Evolutionary conservation across 208 protist species (phyloP).

Genomic region (Wallacemonas sp.): DNA sequence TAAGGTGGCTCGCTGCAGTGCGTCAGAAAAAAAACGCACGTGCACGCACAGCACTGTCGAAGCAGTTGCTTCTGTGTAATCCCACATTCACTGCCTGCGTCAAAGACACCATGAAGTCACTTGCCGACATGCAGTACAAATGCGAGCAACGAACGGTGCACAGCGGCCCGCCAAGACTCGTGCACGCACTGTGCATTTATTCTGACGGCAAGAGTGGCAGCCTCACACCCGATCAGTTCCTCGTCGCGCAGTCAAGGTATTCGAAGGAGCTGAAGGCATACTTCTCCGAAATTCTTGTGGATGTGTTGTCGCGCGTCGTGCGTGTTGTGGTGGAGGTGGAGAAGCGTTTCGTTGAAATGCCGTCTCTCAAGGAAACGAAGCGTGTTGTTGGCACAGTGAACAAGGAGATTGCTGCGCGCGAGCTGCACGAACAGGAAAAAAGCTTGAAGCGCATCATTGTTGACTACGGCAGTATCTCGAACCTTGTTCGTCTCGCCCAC

Average conservation of each 20-base stretch:
- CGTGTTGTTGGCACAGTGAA: slow-evolving; percentile 69
- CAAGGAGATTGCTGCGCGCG: slow-evolving; percentile 73
- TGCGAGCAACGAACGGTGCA: neutral
- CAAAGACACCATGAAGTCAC: neutral
- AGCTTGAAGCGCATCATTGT: slow-evolving; percentile 81
- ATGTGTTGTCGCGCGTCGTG: slow-evolving; percentile 38
- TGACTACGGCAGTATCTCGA: slow-evolving; percentile 72
- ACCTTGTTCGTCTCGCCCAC: slow-evolving; percentile 77
- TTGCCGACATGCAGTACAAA: slow-evolving; percentile 4
- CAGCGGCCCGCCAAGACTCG: neutral
- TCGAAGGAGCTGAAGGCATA: slow-evolving; percentile 48
- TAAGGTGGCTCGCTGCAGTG: slow-evolving; percentile 27
- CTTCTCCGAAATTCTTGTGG: slow-evolving; percentile 50
- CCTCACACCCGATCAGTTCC: slow-evolving; percentile 28
- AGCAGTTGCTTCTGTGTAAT: slow-evolving; percentile 47
- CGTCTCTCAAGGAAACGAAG: slow-evolving; percentile 34
- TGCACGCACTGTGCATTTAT: slow-evolving; percentile 12
- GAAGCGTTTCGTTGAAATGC: slow-evolving; percentile 41
- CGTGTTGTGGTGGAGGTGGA: slow-evolving; percentile 49
- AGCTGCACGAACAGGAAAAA: slow-evolving; percentile 55
- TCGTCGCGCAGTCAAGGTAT: slow-evolving; percentile 18
- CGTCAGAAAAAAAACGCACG: slow-evolving; percentile 21
- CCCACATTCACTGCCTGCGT: slow-evolving; percentile 22
- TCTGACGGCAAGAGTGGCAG: slow-evolving; percentile 15
- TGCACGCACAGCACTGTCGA: slow-evolving; percentile 29